Percentiles rank a stretch among this genome's conserved stretches.
Evolutionary conservation across 164 flowering plant genomes (phyloP).

Genomic region (Stephania japonica): DNA sequence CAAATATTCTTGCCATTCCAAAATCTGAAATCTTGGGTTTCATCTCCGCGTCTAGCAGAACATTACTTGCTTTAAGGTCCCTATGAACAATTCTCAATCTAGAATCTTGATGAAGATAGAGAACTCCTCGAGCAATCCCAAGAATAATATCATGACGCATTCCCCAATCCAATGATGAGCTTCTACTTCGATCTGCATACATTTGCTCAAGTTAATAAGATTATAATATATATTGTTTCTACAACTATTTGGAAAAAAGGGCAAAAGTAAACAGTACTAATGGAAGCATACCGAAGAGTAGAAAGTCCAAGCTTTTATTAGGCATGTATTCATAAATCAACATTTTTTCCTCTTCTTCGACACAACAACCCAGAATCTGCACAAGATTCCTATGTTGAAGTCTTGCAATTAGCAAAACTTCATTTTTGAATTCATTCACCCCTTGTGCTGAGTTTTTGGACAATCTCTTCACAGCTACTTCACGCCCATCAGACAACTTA

Average conservation of each 20-base stretch:
- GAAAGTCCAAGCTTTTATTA: conserved; percentile 22
- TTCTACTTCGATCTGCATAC: conserved; percentile 24
- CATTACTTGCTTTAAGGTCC: conserved; percentile 66
- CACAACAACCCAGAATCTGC: conserved; percentile 17
- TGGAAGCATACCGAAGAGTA: conserved; percentile 20
- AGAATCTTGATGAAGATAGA: conserved; percentile 70
- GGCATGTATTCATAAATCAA: conserved; percentile 23
- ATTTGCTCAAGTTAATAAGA: neutral
- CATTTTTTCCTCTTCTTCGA: conserved; percentile 20
- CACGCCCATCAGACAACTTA: conserved; percentile 20
- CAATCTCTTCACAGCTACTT: conserved; percentile 38
- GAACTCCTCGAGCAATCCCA: conserved; percentile 68
- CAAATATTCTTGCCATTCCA: conserved; percentile 68
- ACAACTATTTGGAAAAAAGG: neutral
- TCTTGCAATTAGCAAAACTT: conserved; percentile 17
- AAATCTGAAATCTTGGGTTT: conserved; percentile 74
- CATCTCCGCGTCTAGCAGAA: conserved; percentile 53
- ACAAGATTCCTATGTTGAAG: conserved; percentile 26
- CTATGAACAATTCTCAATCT: conserved; percentile 63
- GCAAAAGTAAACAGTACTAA: neutral
- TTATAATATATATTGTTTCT: neutral
- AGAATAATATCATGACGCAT: conserved; percentile 49
- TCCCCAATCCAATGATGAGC: conserved; percentile 39
- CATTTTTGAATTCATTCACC: conserved; percentile 25
- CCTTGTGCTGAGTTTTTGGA: conserved; percentile 35